A percentile compares a stretch with the other conserved stretches of the same genome.
Conservation (phyloP, 108 stramenopile genomes). For the Cylindrotheca fusiformis region DNA sequence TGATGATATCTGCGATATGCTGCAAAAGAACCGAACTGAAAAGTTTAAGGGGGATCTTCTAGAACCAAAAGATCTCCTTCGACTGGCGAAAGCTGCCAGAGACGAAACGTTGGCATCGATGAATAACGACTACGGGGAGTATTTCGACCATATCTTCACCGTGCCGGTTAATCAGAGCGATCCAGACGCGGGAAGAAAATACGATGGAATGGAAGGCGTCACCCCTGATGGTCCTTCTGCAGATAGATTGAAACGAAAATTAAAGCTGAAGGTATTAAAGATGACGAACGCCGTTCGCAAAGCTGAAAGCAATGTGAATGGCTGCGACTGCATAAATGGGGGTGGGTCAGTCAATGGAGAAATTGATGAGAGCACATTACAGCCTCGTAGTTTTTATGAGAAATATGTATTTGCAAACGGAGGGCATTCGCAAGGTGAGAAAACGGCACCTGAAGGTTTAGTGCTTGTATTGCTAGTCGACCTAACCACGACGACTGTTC, state of each 20-base stretch:
- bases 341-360: background rate
- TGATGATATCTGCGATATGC: background rate
- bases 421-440: conserved; percentile 69
- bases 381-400: background rate
- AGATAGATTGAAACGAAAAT: conserved; percentile 22
- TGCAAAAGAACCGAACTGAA: background rate
- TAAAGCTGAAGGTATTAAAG: conserved; percentile 32
- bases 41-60: conserved; percentile 18
- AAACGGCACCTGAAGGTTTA: too few relatives aligned
- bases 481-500: too few relatives aligned
- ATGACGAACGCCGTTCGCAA: background rate
- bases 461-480: too few relatives aligned
- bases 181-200: background rate
- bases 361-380: background rate
- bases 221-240: conserved; percentile 1
- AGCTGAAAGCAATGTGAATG: background rate
- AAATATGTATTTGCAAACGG: conserved; percentile 53
- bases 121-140: conserved; percentile 25
- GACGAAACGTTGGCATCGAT: background rate
- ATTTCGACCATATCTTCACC: conserved; percentile 22
- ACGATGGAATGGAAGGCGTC: background rate
- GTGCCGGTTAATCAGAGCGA: background rate
- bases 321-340: conserved; percentile 10
- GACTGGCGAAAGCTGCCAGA: conserved; percentile 14
- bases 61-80: conserved; percentile 9